These are phyloP conservation scores for Auriculariales sp. DNA, from an alignment of 768 basidiomycete genomes.

Conservation along the genomic window DNA sequence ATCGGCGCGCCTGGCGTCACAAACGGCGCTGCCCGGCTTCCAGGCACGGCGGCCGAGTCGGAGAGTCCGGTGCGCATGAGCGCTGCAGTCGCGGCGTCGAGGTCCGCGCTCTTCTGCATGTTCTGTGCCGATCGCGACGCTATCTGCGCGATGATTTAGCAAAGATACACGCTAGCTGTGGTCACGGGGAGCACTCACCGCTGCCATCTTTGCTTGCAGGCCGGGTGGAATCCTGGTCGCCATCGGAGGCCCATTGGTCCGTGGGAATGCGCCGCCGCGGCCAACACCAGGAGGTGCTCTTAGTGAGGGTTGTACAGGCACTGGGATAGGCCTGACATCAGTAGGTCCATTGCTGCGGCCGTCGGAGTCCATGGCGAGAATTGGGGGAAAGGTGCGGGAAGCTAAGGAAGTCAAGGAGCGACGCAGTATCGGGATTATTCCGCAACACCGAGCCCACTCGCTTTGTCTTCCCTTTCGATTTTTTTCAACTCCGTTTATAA, in stretches of 20 bases:
- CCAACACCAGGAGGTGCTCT: not conserved
- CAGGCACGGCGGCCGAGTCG: slow-evolving; percentile 7
- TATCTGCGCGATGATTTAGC: slow-evolving; percentile 24
- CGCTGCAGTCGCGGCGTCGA: slow-evolving; percentile 27
- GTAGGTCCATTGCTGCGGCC: too few species aligned
- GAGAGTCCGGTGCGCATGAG: slow-evolving; percentile 23
- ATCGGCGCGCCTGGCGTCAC: too few species aligned
- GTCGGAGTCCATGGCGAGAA: too few species aligned
- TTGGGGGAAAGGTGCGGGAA: too few species aligned
- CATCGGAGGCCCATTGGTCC: slow-evolving; percentile 22
- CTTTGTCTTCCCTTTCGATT: too few species aligned
- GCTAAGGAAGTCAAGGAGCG: too few species aligned
- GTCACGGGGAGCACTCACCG: slow-evolving; percentile 34
- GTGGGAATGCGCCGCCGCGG: slow-evolving; percentile 21
- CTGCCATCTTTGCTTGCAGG: slow-evolving; percentile 88
- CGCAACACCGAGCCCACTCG: too few species aligned
- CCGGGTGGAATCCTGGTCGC: slow-evolving; percentile 71
- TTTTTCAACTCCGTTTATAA: too few species aligned
- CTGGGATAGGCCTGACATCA: not conserved
- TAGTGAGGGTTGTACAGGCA: not conserved
- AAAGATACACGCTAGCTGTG: slow-evolving; percentile 7
- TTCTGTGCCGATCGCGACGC: slow-evolving; percentile 11
- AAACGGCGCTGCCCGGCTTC: not conserved
- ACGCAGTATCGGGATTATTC: too few species aligned
- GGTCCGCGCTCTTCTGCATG: not conserved